These are phyloP conservation scores for Cicer yamashitae DNA, from an alignment of 306 rosid species.

Conservation along the genomic window DNA sequence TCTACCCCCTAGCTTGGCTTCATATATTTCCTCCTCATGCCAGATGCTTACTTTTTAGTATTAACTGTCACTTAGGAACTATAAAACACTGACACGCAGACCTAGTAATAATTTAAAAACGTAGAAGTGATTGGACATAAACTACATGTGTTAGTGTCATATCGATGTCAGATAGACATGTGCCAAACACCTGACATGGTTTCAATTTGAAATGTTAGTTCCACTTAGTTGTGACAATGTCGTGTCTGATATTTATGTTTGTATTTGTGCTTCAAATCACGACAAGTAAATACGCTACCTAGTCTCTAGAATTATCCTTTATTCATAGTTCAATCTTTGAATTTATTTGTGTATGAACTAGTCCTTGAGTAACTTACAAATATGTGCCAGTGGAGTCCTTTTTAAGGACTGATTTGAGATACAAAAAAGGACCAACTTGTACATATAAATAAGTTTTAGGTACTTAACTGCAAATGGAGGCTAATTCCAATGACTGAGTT, in stretches of 20 bases:
- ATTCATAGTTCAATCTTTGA: neutral
- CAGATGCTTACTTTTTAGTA: neutral
- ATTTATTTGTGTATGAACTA: neutral
- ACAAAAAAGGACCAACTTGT: neutral
- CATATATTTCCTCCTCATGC: neutral
- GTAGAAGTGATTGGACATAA: no score
- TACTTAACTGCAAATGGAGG: neutral
- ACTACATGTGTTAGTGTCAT: no score
- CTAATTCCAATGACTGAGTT: neutral
- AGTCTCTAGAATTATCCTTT: neutral
- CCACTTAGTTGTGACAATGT: no score
- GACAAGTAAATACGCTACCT: neutral
- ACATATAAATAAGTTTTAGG: neutral
- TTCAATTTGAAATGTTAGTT: no score
- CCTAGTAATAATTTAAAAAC: no score
- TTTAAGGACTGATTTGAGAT: neutral
- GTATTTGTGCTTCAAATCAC: neutral
- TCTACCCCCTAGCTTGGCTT: conserved; percentile 9
- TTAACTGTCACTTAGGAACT: neutral
- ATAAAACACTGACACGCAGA: no score
- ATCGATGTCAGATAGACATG: no score
- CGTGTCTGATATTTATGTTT: neutral
- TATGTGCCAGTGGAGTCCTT: neutral
- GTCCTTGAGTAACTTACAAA: neutral
- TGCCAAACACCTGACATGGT: no score